phyloP scores from a whole-genome alignment of 2,329 filamentous ascomycete species.

The Sclerotinia borealis region DNA sequence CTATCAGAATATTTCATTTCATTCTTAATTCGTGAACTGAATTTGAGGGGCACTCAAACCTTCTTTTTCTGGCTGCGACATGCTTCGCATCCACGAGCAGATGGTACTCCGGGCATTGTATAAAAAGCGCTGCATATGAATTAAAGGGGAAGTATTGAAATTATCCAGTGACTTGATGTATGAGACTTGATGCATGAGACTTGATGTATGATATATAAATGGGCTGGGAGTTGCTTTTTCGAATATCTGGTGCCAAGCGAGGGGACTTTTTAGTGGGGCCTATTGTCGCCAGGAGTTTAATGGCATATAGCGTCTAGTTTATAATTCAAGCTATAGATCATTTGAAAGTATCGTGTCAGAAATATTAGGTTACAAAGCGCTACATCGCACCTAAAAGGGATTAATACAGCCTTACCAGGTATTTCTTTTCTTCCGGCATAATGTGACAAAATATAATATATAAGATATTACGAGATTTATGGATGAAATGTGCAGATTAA shows the following conservation, averaged over 20 bases:
- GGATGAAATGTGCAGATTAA: too few relatives aligned
- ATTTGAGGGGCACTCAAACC: slow-evolving; percentile 33
- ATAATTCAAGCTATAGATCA: not conserved
- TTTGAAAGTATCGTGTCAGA: not conserved
- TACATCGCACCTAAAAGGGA: not conserved
- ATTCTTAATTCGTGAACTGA: not conserved
- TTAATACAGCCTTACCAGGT: not conserved
- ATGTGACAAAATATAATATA: not conserved
- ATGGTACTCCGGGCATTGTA: slow-evolving; percentile 46
- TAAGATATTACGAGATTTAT: not conserved
- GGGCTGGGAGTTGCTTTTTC: too few relatives aligned
- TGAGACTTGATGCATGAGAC: too few relatives aligned
- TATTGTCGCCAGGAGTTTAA: not conserved
- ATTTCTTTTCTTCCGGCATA: not conserved
- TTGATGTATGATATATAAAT: not conserved
- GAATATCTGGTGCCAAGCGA: not conserved
- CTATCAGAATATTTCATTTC: not conserved
- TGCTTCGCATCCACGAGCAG: slow-evolving; percentile 44
- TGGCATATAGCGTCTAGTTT: not conserved
- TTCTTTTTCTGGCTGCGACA: slow-evolving; percentile 50
- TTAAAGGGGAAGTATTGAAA: not conserved
- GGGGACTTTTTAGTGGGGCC: not conserved
- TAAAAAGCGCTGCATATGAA: not conserved
- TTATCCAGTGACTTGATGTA: too few relatives aligned
- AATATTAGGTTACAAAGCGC: not conserved